Percentiles rank a stretch among this genome's conserved stretches.
These are phyloP conservation scores for Lactarius akahatsu DNA, from an alignment of 768 basidiomycete species.

Conservation along the genomic window DNA sequence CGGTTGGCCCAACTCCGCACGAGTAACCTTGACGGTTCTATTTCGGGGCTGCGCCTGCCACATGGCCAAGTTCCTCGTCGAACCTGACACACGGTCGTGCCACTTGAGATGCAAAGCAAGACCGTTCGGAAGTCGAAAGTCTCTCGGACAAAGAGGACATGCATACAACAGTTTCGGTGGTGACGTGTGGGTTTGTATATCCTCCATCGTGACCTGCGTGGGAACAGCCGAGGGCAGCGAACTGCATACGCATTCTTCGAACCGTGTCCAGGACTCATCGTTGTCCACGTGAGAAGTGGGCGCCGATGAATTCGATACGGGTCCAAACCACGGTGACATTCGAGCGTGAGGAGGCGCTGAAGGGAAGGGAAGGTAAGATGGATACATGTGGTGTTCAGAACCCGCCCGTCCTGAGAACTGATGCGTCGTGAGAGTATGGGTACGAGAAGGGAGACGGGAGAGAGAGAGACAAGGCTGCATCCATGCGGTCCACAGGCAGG, in stretches of 20 bases:
- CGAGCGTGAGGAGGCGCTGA: background rate
- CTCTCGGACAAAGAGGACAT: conserved; percentile 25
- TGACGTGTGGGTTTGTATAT: conserved; percentile 4
- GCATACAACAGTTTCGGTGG: conserved; percentile 16
- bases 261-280: background rate
- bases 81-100: conserved; percentile 24
- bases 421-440: background rate
- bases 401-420: background rate
- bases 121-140: conserved; percentile 27
- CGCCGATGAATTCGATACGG: background rate
- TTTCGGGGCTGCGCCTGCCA: background rate
- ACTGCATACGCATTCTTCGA: conserved; percentile 3
- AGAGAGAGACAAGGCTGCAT: background rate
- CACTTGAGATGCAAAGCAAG: conserved; percentile 30
- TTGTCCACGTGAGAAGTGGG: background rate
- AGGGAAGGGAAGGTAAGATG: background rate
- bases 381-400: conserved; percentile 6
- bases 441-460: conserved; percentile 1
- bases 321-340: background rate
- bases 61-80: background rate
- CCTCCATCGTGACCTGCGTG: background rate
- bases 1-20: background rate
- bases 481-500: background rate
- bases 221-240: background rate
- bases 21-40: background rate